Evolutionary conservation across 2,329 filamentous ascomycete genomes (phyloP), one percentile per base, ranked within the genome.

Genomic region (Aaosphaeria arxii): DNA sequence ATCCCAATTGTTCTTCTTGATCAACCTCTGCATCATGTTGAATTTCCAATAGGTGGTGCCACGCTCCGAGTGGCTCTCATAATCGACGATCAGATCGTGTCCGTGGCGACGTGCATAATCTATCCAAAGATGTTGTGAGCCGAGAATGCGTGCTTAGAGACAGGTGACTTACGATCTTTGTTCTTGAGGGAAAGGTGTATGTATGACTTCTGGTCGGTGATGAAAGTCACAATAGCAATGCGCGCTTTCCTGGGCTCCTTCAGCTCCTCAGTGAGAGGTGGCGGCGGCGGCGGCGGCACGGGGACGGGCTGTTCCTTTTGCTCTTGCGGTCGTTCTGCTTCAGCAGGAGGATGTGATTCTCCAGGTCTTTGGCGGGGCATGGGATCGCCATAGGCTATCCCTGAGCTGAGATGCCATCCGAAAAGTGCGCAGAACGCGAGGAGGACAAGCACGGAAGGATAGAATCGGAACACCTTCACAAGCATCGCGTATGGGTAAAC

Each of bases 71-170:
- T 66, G 62, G 9, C 60, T 51, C 58, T 73, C 70, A 47, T 67
- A 72, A 52, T 73, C 71, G 49, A 70, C 59, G 47, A 71, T 55
- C 47, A 74, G 56, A 49, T 70, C 69, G 50, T 72, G 70, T 51
- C 65, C 64, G 49, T 74, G 70, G 44, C 67, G 70, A 38, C 63
- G 64, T 0, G 65, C 66, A 43, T 73, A 73, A 47, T 69, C 70
- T 71, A 24, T 24, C 17, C 17, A 6, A 4, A 1, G n/a, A 35
- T 3, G 7, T 5, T 5, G 17, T 49, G 40, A 49, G 48, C 56
- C 28, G 42, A 39, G 30, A 35, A 32, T 13, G 17, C 6, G n/a
- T 13, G 31, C 7, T 11, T 35, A 36, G 7, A 6, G 29, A 38
- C 6, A 30, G 5, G 11, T 7, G 11, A 48, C 65, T 56, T 54